phyloP scores from a whole-genome alignment of 441 rosid species.

The Euphorbia schlechtendalii region DNA sequence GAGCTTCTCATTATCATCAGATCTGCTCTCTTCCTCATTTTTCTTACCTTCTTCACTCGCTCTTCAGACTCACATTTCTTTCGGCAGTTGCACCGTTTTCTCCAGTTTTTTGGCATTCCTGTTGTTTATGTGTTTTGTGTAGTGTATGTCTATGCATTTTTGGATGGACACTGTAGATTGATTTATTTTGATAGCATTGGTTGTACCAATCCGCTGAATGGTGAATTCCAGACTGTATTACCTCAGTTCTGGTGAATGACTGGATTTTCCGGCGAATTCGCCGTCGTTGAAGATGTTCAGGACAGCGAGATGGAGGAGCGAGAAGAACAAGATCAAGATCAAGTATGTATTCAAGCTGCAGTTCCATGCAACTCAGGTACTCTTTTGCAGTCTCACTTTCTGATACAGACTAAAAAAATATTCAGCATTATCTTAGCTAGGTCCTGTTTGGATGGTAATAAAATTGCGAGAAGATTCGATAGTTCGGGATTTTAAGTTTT shows the following conservation, averaged over 20 bases:
- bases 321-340: slow-evolving; percentile 72
- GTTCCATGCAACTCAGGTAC: slow-evolving; percentile 79
- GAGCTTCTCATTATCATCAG: slow-evolving; percentile 16
- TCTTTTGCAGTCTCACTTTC: neutral
- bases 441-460: slow-evolving; percentile 21
- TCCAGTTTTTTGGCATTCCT: neutral
- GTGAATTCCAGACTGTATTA: slow-evolving; percentile 17
- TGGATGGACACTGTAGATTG: neutral
- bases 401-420: too few relatives aligned
- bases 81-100: neutral
- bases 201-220: slow-evolving; percentile 24
- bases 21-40: slow-evolving; percentile 4
- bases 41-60: slow-evolving; percentile 3
- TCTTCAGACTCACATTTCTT: slow-evolving; percentile 15
- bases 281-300: slow-evolving; percentile 51
- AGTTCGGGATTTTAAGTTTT: neutral
- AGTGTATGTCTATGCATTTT: slow-evolving; percentile 3
- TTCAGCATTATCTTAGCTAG: neutral
- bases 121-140: neutral
- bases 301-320: slow-evolving; percentile 73
- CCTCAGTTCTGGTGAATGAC: slow-evolving; percentile 32
- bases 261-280: slow-evolving; percentile 9
- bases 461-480: slow-evolving; percentile 17
- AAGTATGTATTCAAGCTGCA: slow-evolving; percentile 68
- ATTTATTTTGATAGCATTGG: slow-evolving; percentile 22